Evolutionary conservation across 257 asterid species (phyloP).

Genomic region (Solanum neorickii): DNA sequence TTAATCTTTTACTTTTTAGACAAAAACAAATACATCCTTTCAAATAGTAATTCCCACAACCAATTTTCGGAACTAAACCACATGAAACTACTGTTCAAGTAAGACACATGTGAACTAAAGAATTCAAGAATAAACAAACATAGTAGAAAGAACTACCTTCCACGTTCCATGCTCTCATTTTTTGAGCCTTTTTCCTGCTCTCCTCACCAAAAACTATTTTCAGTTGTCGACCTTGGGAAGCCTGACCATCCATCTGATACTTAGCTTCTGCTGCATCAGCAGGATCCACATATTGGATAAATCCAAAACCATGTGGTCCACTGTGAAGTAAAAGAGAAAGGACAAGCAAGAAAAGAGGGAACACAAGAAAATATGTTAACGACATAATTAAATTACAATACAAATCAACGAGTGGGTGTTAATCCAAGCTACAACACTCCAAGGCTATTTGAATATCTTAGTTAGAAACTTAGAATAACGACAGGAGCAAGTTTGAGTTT

Average conservation of each 20-base stretch:
- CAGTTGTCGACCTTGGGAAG: slow-evolving; percentile 71
- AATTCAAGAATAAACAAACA: neutral
- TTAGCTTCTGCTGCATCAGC: slow-evolving; percentile 91
- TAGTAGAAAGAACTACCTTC: slow-evolving; percentile 23
- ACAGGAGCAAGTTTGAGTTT: neutral
- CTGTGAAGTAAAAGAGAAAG: slow-evolving; percentile 23
- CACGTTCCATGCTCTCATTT: slow-evolving; percentile 78
- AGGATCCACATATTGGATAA: slow-evolving; percentile 86
- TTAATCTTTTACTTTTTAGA: neutral
- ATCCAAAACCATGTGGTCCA: slow-evolving; percentile 90
- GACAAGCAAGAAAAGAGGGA: neutral
- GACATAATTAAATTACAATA: neutral
- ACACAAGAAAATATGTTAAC: neutral
- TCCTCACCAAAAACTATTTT: slow-evolving; percentile 96
- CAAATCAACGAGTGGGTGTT: neutral
- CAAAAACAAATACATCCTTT: neutral
- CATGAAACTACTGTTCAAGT: neutral
- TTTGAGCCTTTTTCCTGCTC: slow-evolving; percentile 79
- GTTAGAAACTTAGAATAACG: neutral
- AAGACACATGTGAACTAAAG: neutral
- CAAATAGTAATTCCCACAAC: neutral
- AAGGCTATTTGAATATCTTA: neutral
- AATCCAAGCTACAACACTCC: neutral
- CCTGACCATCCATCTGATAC: slow-evolving; percentile 85
- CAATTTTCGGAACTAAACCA: neutral